Evolutionary conservation across 352 stramenopile genomes (phyloP).

Genomic region (Globisporangium irregulare): DNA sequence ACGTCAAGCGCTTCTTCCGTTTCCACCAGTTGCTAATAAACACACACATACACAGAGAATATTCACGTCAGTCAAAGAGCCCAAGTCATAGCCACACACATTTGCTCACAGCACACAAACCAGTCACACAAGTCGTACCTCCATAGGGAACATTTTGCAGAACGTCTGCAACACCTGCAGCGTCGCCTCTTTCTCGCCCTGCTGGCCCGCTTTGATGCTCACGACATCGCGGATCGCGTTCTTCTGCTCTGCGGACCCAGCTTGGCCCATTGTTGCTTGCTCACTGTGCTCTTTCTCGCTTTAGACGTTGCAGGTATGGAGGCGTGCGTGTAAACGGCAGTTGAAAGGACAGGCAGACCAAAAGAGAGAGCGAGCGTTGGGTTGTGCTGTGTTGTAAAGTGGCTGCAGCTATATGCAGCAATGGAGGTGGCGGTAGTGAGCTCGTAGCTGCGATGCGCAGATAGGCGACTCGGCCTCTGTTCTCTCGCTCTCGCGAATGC

Average conservation of each 20-base stretch:
- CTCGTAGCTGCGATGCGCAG: not conserved
- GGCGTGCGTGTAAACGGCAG: not conserved
- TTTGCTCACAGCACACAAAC: not conserved
- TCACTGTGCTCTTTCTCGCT: constrained; percentile 8
- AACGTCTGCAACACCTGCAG: constrained; percentile 67
- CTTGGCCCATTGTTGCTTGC: constrained; percentile 53
- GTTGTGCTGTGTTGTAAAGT: not conserved
- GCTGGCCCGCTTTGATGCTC: constrained; percentile 40
- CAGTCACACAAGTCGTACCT: constrained; percentile 26
- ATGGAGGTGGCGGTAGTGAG: not conserved
- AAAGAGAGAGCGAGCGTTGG: not conserved
- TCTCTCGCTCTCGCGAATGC: not conserved
- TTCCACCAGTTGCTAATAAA: constrained; percentile 22
- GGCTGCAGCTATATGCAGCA: not conserved
- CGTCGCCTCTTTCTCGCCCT: constrained; percentile 39
- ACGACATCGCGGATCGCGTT: constrained; percentile 76
- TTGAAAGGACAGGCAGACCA: not conserved
- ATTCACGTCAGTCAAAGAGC: not conserved
- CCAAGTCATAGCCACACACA: not conserved
- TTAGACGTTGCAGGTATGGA: not conserved
- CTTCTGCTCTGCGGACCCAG: constrained; percentile 77
- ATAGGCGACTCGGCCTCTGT: not conserved
- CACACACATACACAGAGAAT: constrained; percentile 1
- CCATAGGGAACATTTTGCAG: constrained; percentile 69
- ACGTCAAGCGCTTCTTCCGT: constrained; percentile 45